These are phyloP conservation scores for Ogataea allantospora DNA, from an alignment of 805 yeast genomes.

Conservation along the genomic window DNA sequence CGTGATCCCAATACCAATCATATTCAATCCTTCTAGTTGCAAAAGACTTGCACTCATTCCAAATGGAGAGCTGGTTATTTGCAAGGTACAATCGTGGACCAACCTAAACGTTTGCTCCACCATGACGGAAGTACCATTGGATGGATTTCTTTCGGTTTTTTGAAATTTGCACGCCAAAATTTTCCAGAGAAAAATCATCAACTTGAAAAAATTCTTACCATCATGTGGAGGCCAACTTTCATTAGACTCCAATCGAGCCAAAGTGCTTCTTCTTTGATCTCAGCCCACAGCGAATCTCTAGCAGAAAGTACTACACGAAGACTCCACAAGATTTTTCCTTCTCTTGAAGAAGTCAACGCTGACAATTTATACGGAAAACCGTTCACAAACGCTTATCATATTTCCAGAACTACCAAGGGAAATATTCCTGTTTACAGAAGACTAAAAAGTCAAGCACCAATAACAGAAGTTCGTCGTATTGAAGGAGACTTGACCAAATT, in stretches of 20 bases:
- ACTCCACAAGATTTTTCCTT: constrained; percentile 27
- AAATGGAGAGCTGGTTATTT: constrained; percentile 11
- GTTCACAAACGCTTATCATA: constrained; percentile 39
- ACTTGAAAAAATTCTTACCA: constrained; percentile 1
- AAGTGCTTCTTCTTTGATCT: constrained; percentile 1
- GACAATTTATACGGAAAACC: constrained; percentile 32
- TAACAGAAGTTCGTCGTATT: constrained; percentile 72
- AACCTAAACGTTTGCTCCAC: constrained; percentile 14
- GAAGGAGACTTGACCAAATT: constrained; percentile 66
- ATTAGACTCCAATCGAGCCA: constrained; percentile 22
- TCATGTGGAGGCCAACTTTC: constrained; percentile 6
- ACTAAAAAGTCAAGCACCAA: constrained; percentile 55
- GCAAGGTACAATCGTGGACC: constrained; percentile 14
- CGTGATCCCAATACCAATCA: constrained; percentile 18
- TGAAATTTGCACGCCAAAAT: neutral
- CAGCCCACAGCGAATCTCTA: too few species aligned
- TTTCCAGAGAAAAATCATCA: neutral
- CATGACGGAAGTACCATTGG: constrained; percentile 7
- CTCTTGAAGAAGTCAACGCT: constrained; percentile 22
- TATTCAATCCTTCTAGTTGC: constrained; percentile 12
- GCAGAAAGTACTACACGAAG: constrained; percentile 8
- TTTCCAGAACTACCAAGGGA: constrained; percentile 56
- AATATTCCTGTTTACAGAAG: constrained; percentile 82
- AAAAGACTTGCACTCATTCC: constrained; percentile 15
- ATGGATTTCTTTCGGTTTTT: neutral